Conservation (phyloP, 179 eudicot genomes). For the Pouteria campechiana region DNA sequence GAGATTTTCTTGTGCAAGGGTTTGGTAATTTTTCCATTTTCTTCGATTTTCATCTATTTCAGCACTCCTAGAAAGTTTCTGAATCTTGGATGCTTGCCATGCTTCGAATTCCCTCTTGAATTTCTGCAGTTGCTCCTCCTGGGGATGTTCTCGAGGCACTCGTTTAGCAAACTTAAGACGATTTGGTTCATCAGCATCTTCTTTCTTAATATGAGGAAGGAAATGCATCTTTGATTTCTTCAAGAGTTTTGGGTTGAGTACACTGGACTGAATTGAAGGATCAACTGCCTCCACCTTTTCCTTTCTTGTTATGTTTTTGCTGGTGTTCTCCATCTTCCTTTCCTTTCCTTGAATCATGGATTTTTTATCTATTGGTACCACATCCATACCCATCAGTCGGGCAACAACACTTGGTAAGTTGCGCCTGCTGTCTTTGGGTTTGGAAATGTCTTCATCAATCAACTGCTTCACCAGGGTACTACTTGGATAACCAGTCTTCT, state of each 20-base stretch:
- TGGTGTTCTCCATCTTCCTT: slow-evolving; percentile 15
- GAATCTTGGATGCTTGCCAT: slow-evolving; percentile 85
- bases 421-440: slow-evolving; percentile 30
- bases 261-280: slow-evolving; percentile 12
- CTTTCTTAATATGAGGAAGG: slow-evolving; percentile 15
- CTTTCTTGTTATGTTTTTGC: too few species aligned
- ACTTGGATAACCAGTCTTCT: slow-evolving; percentile 22
- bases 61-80: slow-evolving; percentile 69
- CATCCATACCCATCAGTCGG: slow-evolving; percentile 91
- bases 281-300: slow-evolving; percentile 22
- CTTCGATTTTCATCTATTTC: slow-evolving; percentile 45
- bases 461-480: slow-evolving; percentile 74
- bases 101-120: slow-evolving; percentile 96
- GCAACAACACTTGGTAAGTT: slow-evolving; percentile 79
- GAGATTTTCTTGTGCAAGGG: slow-evolving; percentile 75
- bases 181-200: slow-evolving; percentile 27
- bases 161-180: slow-evolving; percentile 32
- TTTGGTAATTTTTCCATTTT: too few species aligned
- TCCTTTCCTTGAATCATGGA: slow-evolving; percentile 16
- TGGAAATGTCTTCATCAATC: slow-evolving; percentile 52
- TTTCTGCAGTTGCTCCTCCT: slow-evolving; percentile 90
- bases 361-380: slow-evolving; percentile 35
- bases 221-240: slow-evolving; percentile 18
- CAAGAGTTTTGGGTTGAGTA: slow-evolving; percentile 32
- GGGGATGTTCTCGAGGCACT: slow-evolving; percentile 85